phyloP scores from a whole-genome alignment of 352 stramenopile genomes.

The Phytophthora hybrid region DNA sequence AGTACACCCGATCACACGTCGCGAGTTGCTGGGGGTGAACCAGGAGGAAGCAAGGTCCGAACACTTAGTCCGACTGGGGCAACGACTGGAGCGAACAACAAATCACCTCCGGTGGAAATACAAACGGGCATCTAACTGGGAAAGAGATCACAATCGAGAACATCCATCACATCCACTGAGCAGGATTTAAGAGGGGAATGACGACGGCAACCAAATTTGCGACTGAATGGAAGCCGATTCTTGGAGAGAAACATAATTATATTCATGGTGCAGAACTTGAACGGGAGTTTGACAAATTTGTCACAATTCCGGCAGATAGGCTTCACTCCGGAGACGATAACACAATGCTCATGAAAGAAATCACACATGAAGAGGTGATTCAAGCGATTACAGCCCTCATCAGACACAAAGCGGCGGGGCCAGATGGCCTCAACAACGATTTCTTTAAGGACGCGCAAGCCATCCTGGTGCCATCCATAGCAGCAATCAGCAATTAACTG shows the following conservation, averaged over 20 bases:
- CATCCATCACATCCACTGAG: not conserved
- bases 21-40: not conserved
- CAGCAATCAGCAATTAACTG: not conserved
- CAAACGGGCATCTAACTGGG: not conserved
- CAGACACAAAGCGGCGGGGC: not conserved
- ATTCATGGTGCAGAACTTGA: not conserved
- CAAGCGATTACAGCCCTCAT: not conserved
- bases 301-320: not conserved
- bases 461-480: not conserved
- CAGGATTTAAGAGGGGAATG: not conserved
- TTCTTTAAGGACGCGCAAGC: not conserved
- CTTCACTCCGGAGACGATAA: not conserved
- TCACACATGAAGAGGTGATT: not conserved
- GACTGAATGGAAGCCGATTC: not conserved
- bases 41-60: not conserved
- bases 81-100: not conserved
- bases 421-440: not conserved
- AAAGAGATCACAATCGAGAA: not conserved
- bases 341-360: not conserved
- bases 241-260: not conserved
- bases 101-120: not conserved
- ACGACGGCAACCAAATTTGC: not conserved
- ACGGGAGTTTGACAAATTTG: not conserved
- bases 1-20: not conserved
- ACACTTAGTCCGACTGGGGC: no score